Evolutionary conservation across 495 filamentous ascomycete species (phyloP).

Genomic region (Penicillium roqueforti): DNA sequence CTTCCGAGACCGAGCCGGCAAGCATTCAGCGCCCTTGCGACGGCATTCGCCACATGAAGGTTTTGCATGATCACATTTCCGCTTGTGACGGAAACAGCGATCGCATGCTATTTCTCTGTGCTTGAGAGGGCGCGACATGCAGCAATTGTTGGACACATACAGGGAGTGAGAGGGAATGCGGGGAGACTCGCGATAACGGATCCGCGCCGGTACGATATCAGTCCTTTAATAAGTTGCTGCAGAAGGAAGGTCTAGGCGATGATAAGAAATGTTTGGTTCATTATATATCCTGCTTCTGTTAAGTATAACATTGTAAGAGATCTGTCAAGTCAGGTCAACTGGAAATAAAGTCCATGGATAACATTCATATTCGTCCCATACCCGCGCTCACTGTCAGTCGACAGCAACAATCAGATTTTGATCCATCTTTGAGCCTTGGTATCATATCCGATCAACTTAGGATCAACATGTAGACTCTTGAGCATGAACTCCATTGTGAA

Average conservation of each 20-base stretch:
- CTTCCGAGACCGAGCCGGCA: constrained; percentile 27
- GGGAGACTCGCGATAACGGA: constrained; percentile 17
- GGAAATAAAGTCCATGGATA: background rate
- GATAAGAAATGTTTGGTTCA: background rate
- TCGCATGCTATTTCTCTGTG: constrained; percentile 30
- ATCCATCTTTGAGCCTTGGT: constrained; percentile 51
- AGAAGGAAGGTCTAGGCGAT: constrained; percentile 23
- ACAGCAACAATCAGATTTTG: constrained; percentile 13
- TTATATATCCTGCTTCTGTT: background rate
- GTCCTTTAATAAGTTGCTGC: background rate
- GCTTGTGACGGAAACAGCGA: constrained; percentile 34
- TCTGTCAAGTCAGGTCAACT: background rate
- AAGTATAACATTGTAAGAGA: background rate
- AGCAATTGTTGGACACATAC: constrained; percentile 8
- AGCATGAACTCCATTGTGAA: constrained; percentile 76
- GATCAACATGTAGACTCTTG: constrained; percentile 60
- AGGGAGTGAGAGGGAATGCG: constrained; percentile 12
- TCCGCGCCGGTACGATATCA: constrained; percentile 9
- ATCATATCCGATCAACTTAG: constrained; percentile 61
- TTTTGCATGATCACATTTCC: constrained; percentile 35
- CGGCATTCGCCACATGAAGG: constrained; percentile 33
- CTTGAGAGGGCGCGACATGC: constrained; percentile 28
- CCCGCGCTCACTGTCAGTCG: background rate
- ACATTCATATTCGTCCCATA: background rate
- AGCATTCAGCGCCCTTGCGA: constrained; percentile 32